A percentile compares a stretch with the other conserved stretches of the same genome.
These are phyloP conservation scores for Suillus subaureus DNA, from an alignment of 768 basidiomycete genomes.

Conservation along the genomic window DNA sequence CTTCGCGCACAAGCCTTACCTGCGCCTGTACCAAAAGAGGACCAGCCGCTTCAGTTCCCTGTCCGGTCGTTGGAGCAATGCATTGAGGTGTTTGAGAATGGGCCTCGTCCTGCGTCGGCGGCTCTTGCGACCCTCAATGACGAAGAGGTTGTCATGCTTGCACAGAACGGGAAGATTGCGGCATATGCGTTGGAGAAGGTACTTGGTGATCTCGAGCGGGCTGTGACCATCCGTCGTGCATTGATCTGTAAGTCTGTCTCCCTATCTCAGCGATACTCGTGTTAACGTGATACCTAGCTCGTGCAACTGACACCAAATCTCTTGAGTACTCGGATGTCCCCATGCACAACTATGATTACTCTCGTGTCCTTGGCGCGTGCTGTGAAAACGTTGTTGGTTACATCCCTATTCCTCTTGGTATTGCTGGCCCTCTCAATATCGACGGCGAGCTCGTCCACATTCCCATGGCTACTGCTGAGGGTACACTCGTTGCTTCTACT, in stretches of 20 bases:
- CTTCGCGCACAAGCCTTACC: slow-evolving; percentile 27
- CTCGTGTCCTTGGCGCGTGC: slow-evolving; percentile 91
- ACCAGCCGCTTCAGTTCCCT: slow-evolving; percentile 15
- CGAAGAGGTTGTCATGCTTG: slow-evolving; percentile 88
- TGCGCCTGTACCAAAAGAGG: slow-evolving; percentile 16
- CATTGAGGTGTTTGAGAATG: slow-evolving; percentile 77
- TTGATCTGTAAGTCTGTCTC: slow-evolving; percentile 77
- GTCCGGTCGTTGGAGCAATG: slow-evolving; percentile 73
- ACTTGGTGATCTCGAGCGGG: slow-evolving; percentile 83
- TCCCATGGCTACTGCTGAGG: slow-evolving; percentile 99
- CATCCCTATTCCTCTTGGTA: slow-evolving; percentile 93
- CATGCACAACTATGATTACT: slow-evolving; percentile 87
- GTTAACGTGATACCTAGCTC: slow-evolving; percentile 50
- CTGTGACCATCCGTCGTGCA: slow-evolving; percentile 83
- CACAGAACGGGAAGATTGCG: slow-evolving; percentile 90
- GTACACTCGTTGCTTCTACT: slow-evolving; percentile 95
- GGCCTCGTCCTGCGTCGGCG: slow-evolving; percentile 59
- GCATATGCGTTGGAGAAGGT: slow-evolving; percentile 97
- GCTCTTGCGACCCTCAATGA: slow-evolving; percentile 72
- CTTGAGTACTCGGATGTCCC: slow-evolving; percentile 86
- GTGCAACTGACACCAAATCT: slow-evolving; percentile 80
- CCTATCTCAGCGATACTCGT: slow-evolving; percentile 1
- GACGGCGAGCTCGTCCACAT: slow-evolving; percentile 86
- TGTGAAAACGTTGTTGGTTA: slow-evolving; percentile 99
- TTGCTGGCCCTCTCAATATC: slow-evolving; percentile 92